Evolutionary conservation across 495 filamentous ascomycete species (phyloP), one percentile per base, ranked within the genome.

Genomic region (Letharia columbiana): DNA sequence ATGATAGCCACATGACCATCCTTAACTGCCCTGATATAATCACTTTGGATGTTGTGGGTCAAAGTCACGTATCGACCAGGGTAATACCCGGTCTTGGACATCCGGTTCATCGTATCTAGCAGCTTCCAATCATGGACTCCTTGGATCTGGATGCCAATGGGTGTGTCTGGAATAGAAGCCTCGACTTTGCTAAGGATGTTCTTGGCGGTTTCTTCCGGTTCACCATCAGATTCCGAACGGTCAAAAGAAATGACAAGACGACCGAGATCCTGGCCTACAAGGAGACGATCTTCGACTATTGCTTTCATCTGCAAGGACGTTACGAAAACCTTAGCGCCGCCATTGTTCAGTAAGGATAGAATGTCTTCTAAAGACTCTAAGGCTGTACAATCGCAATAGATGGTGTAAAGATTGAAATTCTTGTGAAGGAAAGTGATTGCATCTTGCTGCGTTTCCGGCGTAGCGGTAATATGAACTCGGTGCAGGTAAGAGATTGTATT

Each of bases 291-390:
- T 63, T 78, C 71, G 31, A 78, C 72, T 31, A 89, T 75, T 4
- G 75, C 67, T 56, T 79, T 75, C 69, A 88, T 78, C 77, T 90
- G 87, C 57, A 88, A 81, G 59, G 86, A 80, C 62, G 83, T 80
- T 60, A 96, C 87, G 74, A 98, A 92, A 57, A 96, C 87, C 75
- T 88, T 94, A 50, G 85, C 82, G n/a, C 91, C 91, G 62, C 95
- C 94, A 68, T 86, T 84, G 73, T 98, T 88, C 62, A 98, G 83
- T 40, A 98, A 81, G 62, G 89, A 82, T 61, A 92, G 77, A 28
- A 96, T 77, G 68, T 96, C 90, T 49, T 89, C 85, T 57, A 78
- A 74, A 37, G 84, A 85, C 65, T 82, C 69, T 62, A 98, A 83
- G 37, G 79, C 76, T 31, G 89, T 88, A 64, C 86, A 91, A 69